Percentiles rank a stretch among this genome's conserved stretches.
Conservation (phyloP, 352 stramenopile genomes). For the Phytophthora ramorum region DNA sequence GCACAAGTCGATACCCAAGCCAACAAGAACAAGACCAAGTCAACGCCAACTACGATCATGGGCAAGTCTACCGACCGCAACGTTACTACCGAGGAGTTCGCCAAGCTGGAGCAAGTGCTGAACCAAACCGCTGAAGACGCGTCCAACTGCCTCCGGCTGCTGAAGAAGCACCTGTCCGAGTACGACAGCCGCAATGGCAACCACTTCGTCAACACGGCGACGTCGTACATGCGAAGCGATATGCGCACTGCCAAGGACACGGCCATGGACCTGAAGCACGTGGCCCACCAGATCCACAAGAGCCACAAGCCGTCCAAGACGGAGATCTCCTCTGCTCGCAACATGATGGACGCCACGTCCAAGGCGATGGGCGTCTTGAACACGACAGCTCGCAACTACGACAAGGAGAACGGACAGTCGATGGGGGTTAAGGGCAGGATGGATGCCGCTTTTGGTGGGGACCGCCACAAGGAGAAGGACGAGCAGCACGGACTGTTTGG, state of each 20-base stretch:
- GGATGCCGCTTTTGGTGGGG: constrained; percentile 24
- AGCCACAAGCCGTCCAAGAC: constrained; percentile 27
- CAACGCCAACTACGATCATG: constrained; percentile 12
- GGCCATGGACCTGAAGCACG: constrained; percentile 32
- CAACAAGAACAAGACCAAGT: constrained; percentile 1
- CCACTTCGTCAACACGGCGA: constrained; percentile 32
- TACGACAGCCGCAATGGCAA: constrained; percentile 42
- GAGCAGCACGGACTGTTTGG: constrained; percentile 12
- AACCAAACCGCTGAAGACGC: constrained; percentile 28
- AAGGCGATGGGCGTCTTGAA: constrained; percentile 30
- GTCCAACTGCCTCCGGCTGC: constrained; percentile 25
- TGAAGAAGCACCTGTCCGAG: constrained; percentile 34
- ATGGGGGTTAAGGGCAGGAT: constrained; percentile 34
- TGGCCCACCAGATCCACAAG: constrained; percentile 23
- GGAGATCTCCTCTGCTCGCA: constrained; percentile 25
- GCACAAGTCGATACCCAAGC: constrained; percentile 23
- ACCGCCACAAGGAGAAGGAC: constrained; percentile 13
- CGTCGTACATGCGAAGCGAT: constrained; percentile 32
- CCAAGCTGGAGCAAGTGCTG: constrained; percentile 35
- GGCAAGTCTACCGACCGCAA: constrained; percentile 26
- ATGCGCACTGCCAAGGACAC: constrained; percentile 37
- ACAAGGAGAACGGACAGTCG: constrained; percentile 30
- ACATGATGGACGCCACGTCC: constrained; percentile 28
- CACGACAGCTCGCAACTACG: constrained; percentile 33
- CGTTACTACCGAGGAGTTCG: constrained; percentile 25